Percentiles rank a stretch among this genome's conserved stretches.
Conservation (phyloP, 2,329 filamentous ascomycete species). For the Neobulgaria alba region DNA sequence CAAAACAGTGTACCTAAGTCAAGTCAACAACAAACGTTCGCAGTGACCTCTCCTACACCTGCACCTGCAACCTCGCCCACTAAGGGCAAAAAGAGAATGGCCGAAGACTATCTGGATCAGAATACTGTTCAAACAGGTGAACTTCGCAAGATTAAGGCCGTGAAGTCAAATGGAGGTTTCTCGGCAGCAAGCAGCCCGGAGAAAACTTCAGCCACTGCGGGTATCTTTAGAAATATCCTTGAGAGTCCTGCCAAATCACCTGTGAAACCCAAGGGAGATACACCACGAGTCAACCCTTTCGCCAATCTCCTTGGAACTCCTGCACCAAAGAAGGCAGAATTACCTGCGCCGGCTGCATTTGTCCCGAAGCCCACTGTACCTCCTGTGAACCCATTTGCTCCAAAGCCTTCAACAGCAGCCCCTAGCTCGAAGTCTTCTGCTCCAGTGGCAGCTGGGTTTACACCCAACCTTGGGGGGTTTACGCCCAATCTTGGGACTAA, state of each 20-base stretch:
- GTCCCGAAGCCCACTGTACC: conserved; percentile 13
- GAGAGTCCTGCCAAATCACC: conserved; percentile 17
- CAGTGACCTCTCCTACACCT: neutral
- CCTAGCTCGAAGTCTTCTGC: conserved; percentile 1
- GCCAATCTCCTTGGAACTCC: neutral
- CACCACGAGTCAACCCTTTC: conserved; percentile 1
- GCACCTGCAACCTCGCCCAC: conserved; percentile 5
- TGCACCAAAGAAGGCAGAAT: neutral
- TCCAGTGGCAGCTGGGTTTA: neutral
- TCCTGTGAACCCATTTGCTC: conserved; percentile 22
- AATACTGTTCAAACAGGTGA: conserved; percentile 19
- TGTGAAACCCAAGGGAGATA: neutral
- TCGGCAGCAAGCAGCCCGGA: conserved; percentile 22
- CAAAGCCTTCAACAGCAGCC: conserved; percentile 4
- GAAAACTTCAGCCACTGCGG: conserved; percentile 27
- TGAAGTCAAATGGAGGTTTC: conserved; percentile 10
- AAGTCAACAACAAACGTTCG: neutral
- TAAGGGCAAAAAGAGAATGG: conserved; percentile 26
- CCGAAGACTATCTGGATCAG: conserved; percentile 24
- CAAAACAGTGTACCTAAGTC: neutral
- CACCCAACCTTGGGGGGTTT: neutral
- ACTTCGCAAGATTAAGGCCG: conserved; percentile 15
- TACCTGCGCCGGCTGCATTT: neutral
- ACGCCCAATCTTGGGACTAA: neutral
- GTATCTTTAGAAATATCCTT: conserved; percentile 26